phyloP scores from a whole-genome alignment of 2,329 filamentous ascomycete genomes.

The Akanthomyces lecanii region DNA sequence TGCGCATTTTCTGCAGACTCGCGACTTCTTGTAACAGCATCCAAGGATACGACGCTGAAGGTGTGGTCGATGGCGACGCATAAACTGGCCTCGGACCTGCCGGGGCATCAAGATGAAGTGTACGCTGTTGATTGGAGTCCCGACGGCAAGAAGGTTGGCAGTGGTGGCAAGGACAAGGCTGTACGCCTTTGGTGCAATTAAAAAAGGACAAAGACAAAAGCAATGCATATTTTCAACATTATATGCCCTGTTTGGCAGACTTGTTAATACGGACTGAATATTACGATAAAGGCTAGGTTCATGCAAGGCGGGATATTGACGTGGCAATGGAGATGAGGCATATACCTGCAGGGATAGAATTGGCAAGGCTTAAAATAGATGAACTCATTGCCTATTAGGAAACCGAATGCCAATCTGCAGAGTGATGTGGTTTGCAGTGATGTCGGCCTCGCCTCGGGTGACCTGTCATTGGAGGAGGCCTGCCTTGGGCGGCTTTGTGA shows the following conservation, averaged over 20 bases:
- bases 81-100: constrained; percentile 75
- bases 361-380: background rate
- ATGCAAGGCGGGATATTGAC: constrained; percentile 9
- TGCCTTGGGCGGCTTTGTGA: background rate
- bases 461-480: background rate
- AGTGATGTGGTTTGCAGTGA: constrained; percentile 3
- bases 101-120: constrained; percentile 88
- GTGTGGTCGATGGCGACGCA: constrained; percentile 88
- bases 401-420: background rate
- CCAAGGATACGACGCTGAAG: constrained; percentile 90
- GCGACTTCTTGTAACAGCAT: constrained; percentile 78
- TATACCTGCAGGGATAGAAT: background rate
- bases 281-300: background rate
- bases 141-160: constrained; percentile 82
- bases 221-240: background rate
- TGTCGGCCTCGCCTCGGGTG: background rate
- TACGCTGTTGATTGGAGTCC: constrained; percentile 94
- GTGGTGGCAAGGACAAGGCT: constrained; percentile 88
- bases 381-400: background rate
- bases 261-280: background rate
- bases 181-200: constrained; percentile 64
- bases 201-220: constrained; percentile 8
- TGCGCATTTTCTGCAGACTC: constrained; percentile 91
- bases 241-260: background rate
- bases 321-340: constrained; percentile 13